phyloP scores from a whole-genome alignment of 208 protist genomes.

The Acanthamoeba castellanii region DNA sequence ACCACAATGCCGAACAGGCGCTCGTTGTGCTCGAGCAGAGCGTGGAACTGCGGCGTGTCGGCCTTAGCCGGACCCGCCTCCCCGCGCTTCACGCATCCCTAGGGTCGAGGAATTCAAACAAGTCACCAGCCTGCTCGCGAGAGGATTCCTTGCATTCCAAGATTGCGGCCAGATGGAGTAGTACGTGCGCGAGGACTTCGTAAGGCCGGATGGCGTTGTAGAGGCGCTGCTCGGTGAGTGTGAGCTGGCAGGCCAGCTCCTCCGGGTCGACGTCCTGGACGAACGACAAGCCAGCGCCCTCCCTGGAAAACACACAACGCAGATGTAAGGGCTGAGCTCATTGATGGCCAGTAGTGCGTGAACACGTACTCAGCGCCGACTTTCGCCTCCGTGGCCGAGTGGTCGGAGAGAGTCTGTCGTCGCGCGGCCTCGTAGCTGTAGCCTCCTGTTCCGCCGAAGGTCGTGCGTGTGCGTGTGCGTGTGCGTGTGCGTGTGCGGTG shows the following conservation, averaged over 20 bases:
- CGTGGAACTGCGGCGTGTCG: not conserved
- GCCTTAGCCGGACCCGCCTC: not conserved
- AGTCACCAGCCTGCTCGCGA: not conserved
- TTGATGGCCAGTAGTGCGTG: too few species aligned
- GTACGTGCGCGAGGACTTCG: conserved; percentile 51
- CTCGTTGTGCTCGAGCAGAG: conserved; percentile 29
- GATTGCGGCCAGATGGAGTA: not conserved
- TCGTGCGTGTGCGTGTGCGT: too few species aligned
- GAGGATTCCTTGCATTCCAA: not conserved
- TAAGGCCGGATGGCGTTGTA: conserved; percentile 20
- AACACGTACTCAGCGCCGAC: not conserved
- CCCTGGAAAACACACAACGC: not conserved
- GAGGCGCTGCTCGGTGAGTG: conserved; percentile 27
- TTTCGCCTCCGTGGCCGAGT: not conserved
- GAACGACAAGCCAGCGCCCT: not conserved
- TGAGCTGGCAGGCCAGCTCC: conserved; percentile 63
- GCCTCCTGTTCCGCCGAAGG: not conserved
- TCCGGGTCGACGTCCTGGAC: not conserved
- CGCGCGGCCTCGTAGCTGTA: conserved; percentile 10
- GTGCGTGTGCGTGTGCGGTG: not conserved
- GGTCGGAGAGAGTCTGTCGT: not conserved
- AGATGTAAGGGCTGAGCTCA: not conserved
- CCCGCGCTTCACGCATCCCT: not conserved
- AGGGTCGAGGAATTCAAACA: not conserved
- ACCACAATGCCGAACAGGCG: not conserved